A percentile compares a stretch with the other conserved stretches of the same genome.
phyloP scores from a whole-genome alignment of 352 stramenopile genomes.

The Phytophthora palmivora region DNA sequence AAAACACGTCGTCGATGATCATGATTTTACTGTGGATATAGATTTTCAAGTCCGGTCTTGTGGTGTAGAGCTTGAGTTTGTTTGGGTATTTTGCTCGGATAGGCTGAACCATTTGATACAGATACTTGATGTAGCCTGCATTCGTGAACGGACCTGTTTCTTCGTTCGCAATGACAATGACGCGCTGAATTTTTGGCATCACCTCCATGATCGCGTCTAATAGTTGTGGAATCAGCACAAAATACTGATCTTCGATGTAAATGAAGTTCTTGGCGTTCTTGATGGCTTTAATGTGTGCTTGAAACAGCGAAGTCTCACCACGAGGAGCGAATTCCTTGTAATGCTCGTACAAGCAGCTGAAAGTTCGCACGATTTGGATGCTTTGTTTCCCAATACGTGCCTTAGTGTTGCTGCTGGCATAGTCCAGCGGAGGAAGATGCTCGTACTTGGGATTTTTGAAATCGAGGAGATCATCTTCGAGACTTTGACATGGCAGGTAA shows the following conservation, averaged over 20 bases:
- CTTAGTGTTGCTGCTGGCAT: not conserved
- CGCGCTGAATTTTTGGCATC: slow-evolving; percentile 45
- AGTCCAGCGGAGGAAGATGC: not conserved
- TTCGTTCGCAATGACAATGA: slow-evolving; percentile 45
- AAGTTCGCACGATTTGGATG: slow-evolving; percentile 66
- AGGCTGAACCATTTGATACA: slow-evolving; percentile 58
- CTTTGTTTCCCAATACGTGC: slow-evolving; percentile 29
- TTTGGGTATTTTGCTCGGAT: slow-evolving; percentile 40
- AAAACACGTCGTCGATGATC: slow-evolving; percentile 67
- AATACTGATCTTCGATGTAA: slow-evolving; percentile 36
- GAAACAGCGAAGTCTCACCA: slow-evolving; percentile 55
- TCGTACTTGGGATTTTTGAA: not conserved
- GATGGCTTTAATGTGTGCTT: slow-evolving; percentile 45
- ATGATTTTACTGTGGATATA: slow-evolving; percentile 63
- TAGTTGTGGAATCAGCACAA: slow-evolving; percentile 48
- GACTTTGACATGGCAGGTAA: not conserved
- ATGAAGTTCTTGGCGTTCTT: slow-evolving; percentile 50
- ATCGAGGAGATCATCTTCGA: not conserved
- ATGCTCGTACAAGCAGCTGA: slow-evolving; percentile 56
- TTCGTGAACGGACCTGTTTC: slow-evolving; percentile 32
- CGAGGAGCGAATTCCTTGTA: slow-evolving; percentile 57
- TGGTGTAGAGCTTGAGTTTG: slow-evolving; percentile 40
- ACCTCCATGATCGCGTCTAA: slow-evolving; percentile 46
- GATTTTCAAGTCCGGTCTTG: slow-evolving; percentile 35
- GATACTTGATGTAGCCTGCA: slow-evolving; percentile 47